Base-by-base conservation (phyloP, 257 asterid species). In the Solanum commersonii region DNA sequence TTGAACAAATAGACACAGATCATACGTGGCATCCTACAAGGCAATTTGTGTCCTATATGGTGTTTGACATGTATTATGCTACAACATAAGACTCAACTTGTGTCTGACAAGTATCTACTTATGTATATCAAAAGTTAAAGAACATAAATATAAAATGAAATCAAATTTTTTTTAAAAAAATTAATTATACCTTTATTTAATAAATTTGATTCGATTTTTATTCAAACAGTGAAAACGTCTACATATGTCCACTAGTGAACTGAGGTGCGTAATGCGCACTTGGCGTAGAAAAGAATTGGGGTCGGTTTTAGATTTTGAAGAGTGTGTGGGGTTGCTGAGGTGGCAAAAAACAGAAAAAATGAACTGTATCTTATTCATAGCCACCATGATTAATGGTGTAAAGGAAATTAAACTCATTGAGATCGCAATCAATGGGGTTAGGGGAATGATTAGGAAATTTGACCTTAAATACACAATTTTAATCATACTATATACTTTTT, bases 381-480 rank as follows among this genome's bases (percentile, higher is more conserved):
- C 90, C 90, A 90, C 90, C 90, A 91, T 89, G 89, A 92, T 87
- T 91, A 88, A 85, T 88, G 90, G 88, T 63, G n/a, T 82, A 92
- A 88, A 90, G 92, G 92, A 84, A 87, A 73, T 73, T 73, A 33
- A 63, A 56, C 31, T 63, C 74, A 74, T 35, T 42, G 86, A 88
- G 83, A 85, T 94, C 93, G 34, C 88, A 87, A 90, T 93, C 92
- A 90, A 90, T 84, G 90, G 65, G 38, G 93, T 86, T 89, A 81
- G 85, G 88, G 89, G 86, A 83, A 81, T 88, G 94, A 93, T 72
- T 87, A 56, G 59, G 91, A 92, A 90, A 90, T 42, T 90, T 90
- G 82, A 92, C 92, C 91, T 88, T 71, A 87, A 87, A 52, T 29
- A 60, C 35, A 70, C 77, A 16, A 27, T 46, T 88, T 72, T 83